Conservation (phyloP, 1,139 yeast genomes). For the Arxiozyma bovina region DNA sequence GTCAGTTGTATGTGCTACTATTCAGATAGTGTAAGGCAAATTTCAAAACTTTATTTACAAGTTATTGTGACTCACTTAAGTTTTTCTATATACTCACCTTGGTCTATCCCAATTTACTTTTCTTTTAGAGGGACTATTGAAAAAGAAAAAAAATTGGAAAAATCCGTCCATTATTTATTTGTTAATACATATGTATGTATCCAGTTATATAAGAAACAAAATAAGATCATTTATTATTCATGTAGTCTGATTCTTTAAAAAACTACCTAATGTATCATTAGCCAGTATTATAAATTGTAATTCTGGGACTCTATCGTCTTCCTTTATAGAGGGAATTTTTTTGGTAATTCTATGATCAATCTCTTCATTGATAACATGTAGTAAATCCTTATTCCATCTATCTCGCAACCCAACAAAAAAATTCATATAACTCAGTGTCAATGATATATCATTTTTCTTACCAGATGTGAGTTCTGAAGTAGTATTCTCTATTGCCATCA, state of each 20-base stretch:
- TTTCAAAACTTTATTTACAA: not conserved
- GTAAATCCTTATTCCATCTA: conserved; percentile 23
- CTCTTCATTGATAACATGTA: conserved; percentile 14
- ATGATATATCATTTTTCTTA: conserved; percentile 8
- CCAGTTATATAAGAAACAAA: no score
- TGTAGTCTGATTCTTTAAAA: conserved; percentile 3
- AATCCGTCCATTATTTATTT: not conserved
- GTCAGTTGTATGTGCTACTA: not conserved
- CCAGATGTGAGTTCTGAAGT: not conserved
- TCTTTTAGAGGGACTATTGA: no score
- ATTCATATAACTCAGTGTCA: conserved; percentile 23
- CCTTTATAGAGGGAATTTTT: not conserved
- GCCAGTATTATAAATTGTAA: conserved; percentile 23
- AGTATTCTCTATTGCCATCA: conserved; percentile 15
- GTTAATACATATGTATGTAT: not conserved
- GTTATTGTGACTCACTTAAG: not conserved
- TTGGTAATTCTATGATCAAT: conserved; percentile 8
- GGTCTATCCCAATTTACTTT: not conserved
- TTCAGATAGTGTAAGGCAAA: not conserved
- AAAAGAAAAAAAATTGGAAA: no score
- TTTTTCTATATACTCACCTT: no score
- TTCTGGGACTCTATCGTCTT: conserved; percentile 15
- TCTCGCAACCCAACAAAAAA: conserved; percentile 19
- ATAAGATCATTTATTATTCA: not conserved
- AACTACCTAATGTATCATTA: conserved; percentile 14